Percentiles rank a stretch among this genome's conserved stretches.
These are phyloP conservation scores for Septoria petroselini DNA, from an alignment of 2,329 filamentous ascomycete species.

Conservation along the genomic window DNA sequence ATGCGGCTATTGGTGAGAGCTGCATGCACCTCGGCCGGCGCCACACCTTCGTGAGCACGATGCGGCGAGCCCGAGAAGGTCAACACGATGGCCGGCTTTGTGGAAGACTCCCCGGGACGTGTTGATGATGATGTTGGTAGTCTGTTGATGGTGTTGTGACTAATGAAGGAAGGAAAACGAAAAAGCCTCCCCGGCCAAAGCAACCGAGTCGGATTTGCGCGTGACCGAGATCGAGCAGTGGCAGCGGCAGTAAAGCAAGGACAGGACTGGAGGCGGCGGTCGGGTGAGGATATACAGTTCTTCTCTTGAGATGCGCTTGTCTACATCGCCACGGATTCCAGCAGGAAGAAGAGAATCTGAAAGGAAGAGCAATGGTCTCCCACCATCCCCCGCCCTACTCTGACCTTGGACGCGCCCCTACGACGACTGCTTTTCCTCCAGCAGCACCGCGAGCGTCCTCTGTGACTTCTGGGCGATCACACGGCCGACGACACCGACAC, in stretches of 20 bases:
- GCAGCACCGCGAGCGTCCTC: slow-evolving; percentile 39
- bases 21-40: slow-evolving; percentile 14
- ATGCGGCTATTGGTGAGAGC: slow-evolving; percentile 15
- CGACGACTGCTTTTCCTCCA: slow-evolving; percentile 4
- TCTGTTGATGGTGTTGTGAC: neutral
- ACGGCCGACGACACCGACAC: slow-evolving; percentile 64
- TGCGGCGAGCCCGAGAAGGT: slow-evolving; percentile 5
- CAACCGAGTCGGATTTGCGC: slow-evolving; percentile 1
- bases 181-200: too few relatives aligned
- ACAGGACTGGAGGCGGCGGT: neutral
- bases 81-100: neutral
- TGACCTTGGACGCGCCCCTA: slow-evolving; percentile 22
- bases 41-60: slow-evolving; percentile 10
- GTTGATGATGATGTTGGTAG: neutral
- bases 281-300: too few relatives aligned
- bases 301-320: too few relatives aligned
- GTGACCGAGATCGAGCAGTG: slow-evolving; percentile 1
- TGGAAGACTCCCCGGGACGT: neutral
- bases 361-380: slow-evolving; percentile 26
- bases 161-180: too few relatives aligned
- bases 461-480: slow-evolving; percentile 60
- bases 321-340: too few relatives aligned
- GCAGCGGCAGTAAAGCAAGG: neutral
- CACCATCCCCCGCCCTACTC: slow-evolving; percentile 29
- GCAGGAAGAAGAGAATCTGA: neutral